Conservation (phyloP, 768 basidiomycete genomes). For the Bullera alba region DNA sequence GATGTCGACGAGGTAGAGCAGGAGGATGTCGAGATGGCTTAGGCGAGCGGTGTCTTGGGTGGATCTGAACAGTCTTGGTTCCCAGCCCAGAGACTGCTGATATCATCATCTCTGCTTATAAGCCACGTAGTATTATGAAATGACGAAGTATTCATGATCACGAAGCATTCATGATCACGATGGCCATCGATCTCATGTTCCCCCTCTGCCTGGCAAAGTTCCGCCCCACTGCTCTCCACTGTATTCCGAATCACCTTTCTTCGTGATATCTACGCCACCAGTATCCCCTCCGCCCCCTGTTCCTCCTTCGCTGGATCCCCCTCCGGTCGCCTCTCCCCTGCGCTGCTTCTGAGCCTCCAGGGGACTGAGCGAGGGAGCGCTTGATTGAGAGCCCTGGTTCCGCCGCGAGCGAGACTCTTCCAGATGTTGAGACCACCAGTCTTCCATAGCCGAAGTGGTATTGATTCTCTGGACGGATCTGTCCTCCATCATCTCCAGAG, state of each 20-base stretch:
- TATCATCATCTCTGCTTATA: no score
- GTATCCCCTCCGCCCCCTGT: no score
- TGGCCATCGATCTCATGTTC: constrained; percentile 13
- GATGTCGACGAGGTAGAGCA: constrained; percentile 58
- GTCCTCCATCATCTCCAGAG: constrained; percentile 39
- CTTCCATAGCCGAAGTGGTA: constrained; percentile 30
- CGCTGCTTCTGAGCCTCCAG: background rate
- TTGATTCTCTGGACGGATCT: constrained; percentile 26
- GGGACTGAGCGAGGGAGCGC: no score
- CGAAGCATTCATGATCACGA: no score
- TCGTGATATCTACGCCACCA: no score
- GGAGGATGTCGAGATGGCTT: constrained; percentile 54
- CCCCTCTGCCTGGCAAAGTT: constrained; percentile 28
- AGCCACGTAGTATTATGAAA: no score
- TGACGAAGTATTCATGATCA: no score
- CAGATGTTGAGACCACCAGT: constrained; percentile 36
- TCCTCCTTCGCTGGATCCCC: background rate
- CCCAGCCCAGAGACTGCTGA: background rate
- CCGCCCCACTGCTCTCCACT: constrained; percentile 27
- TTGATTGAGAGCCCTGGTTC: no score
- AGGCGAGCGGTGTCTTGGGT: constrained; percentile 5
- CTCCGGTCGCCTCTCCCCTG: background rate
- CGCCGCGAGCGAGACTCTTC: no score
- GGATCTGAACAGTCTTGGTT: no score
- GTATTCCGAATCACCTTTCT: constrained; percentile 3